Conservation (phyloP, 495 filamentous ascomycete genomes). For the Talaromyces adpressus region DNA sequence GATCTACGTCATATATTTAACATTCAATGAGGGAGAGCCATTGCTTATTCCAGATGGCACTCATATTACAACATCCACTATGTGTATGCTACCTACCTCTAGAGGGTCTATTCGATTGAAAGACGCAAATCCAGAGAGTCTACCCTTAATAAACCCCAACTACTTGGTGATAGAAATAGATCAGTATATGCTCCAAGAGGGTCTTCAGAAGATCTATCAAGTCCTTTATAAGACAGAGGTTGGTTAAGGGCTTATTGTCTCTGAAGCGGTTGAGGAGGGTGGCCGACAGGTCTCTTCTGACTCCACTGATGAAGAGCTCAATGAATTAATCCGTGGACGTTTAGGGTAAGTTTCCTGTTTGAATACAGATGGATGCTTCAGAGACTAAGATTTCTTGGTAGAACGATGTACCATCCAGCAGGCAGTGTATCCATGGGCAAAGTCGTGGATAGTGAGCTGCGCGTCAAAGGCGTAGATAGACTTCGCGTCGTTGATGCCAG, state of each 20-base stretch:
- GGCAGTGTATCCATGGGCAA: conserved; percentile 59
- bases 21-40: neutral
- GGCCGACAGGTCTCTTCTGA: conserved; percentile 1
- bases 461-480: conserved; percentile 45
- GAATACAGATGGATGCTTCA: neutral
- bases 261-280: conserved; percentile 3
- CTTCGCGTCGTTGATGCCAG: conserved; percentile 61
- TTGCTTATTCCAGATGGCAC: conserved; percentile 2
- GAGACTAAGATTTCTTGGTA: neutral
- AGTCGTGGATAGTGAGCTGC: conserved; percentile 49
- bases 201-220: neutral
- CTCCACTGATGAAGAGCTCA: conserved; percentile 3
- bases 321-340: conserved; percentile 3
- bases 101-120: conserved; percentile 5
- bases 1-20: neutral
- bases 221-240: neutral
- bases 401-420: conserved; percentile 38
- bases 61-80: conserved; percentile 2
- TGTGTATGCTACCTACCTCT: conserved; percentile 4
- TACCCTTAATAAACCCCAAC: conserved; percentile 5
- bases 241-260: neutral
- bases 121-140: conserved; percentile 2
- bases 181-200: neutral
- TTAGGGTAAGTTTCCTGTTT: neutral
- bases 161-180: conserved; percentile 1